A percentile compares a stretch with the other conserved stretches of the same genome.
Conservation (phyloP, 2,329 filamentous ascomycete genomes). For the Elsinoe perseae region DNA sequence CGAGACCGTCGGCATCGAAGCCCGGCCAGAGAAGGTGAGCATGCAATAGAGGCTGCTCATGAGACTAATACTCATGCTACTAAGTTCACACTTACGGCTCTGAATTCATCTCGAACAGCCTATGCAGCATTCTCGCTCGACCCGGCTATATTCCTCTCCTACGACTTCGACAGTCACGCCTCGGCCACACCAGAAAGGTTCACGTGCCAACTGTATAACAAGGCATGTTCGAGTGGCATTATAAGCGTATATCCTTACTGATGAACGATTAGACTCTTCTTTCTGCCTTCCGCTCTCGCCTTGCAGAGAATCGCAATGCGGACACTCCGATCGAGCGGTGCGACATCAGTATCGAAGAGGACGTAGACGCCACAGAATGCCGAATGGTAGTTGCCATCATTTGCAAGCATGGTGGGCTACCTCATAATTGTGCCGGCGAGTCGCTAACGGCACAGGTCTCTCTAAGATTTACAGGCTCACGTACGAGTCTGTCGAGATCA, state of each 20-base stretch:
- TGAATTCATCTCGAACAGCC: constrained; percentile 74
- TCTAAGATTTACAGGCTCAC: constrained; percentile 70
- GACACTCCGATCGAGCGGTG: constrained; percentile 67
- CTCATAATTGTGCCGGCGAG: background rate
- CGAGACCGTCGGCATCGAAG: constrained; percentile 69
- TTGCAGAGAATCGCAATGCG: constrained; percentile 55
- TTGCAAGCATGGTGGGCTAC: constrained; percentile 58
- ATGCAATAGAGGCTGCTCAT: constrained; percentile 7
- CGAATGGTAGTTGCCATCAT: constrained; percentile 66
- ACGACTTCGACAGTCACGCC: constrained; percentile 46
- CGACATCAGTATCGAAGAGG: constrained; percentile 66
- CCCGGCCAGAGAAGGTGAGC: constrained; percentile 56
- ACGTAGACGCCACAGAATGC: constrained; percentile 58
- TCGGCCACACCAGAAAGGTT: constrained; percentile 42
- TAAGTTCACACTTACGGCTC: constrained; percentile 63
- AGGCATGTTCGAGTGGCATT: constrained; percentile 40
- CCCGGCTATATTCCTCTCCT: constrained; percentile 58
- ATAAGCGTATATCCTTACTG: background rate
- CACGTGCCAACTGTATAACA: constrained; percentile 67
- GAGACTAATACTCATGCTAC: background rate
- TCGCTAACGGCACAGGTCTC: constrained; percentile 44
- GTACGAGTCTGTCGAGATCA: constrained; percentile 65
- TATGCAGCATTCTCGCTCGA: constrained; percentile 66
- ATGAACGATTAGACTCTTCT: constrained; percentile 41
- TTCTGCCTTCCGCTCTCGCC: constrained; percentile 64